Conservation (phyloP, 2,329 filamentous ascomycete genomes). For the Endoconidiophora laricicola region DNA sequence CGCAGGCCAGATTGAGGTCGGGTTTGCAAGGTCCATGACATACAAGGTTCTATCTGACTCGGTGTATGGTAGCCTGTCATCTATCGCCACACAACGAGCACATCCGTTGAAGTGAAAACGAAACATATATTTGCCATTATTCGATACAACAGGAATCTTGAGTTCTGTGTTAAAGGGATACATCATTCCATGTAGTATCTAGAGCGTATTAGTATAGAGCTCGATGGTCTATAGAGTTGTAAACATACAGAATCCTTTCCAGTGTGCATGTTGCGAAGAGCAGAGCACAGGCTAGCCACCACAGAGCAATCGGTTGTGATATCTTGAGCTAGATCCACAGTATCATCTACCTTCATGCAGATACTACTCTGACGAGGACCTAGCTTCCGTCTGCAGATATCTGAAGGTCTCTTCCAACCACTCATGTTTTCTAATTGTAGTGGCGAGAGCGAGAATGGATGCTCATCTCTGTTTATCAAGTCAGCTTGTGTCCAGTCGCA, state of each 20-base stretch:
- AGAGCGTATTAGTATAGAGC: not conserved
- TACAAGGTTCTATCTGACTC: constrained; percentile 61
- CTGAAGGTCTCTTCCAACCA: constrained; percentile 63
- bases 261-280: constrained; percentile 50
- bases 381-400: constrained; percentile 21
- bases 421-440: constrained; percentile 61
- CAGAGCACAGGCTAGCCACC: constrained; percentile 83
- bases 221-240: too few species aligned
- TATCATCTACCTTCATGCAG: constrained; percentile 42
- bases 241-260: constrained; percentile 48
- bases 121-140: constrained; percentile 77
- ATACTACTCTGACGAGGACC: constrained; percentile 24
- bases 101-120: constrained; percentile 94
- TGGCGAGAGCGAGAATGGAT: constrained; percentile 54
- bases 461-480: constrained; percentile 40
- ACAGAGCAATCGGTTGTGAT: constrained; percentile 94
- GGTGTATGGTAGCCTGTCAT: constrained; percentile 72
- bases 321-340: constrained; percentile 82
- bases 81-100: constrained; percentile 70
- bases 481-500: not conserved
- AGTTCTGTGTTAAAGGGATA: constrained; percentile 53
- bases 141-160: constrained; percentile 44
- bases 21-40: constrained; percentile 72
- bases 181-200: constrained; percentile 57
- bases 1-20: constrained; percentile 74